Evolutionary conservation across 441 rosid species (phyloP).

Genomic region (Sinapis alba): DNA sequence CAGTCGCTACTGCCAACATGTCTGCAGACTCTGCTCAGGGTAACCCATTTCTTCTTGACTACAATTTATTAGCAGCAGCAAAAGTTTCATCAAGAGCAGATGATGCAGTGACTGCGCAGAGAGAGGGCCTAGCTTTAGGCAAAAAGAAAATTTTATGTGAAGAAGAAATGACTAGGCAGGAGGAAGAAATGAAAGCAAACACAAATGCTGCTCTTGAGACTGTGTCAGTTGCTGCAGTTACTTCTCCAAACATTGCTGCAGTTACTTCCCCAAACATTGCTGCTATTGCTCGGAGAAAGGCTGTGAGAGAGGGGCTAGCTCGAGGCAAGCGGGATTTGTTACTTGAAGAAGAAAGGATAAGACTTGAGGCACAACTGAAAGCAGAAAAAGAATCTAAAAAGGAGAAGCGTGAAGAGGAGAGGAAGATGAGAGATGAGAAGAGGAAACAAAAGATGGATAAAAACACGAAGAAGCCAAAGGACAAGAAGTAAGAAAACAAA

Average conservation of each 20-base stretch:
- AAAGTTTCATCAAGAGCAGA: neutral
- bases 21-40: too few relatives aligned
- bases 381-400: neutral
- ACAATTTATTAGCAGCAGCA: neutral
- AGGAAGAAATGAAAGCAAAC: neutral
- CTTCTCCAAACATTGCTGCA: too few relatives aligned
- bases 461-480: neutral
- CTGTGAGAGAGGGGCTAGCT: neutral
- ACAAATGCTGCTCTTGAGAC: too few relatives aligned
- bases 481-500: neutral
- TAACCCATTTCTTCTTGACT: neutral
- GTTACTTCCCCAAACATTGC: too few relatives aligned
- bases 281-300: neutral
- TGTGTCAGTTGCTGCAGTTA: too few relatives aligned
- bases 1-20: too few relatives aligned
- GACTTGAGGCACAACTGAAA: neutral
- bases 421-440: neutral
- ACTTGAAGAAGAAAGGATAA: neutral
- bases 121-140: neutral
- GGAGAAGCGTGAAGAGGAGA: neutral
- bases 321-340: neutral
- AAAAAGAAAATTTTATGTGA: neutral
- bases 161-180: neutral
- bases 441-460: neutral
- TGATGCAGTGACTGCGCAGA: neutral